Percentiles rank a stretch among this genome's conserved stretches.
phyloP scores from a whole-genome alignment of 164 flowering plant species.

The Berberis vulgaris region DNA sequence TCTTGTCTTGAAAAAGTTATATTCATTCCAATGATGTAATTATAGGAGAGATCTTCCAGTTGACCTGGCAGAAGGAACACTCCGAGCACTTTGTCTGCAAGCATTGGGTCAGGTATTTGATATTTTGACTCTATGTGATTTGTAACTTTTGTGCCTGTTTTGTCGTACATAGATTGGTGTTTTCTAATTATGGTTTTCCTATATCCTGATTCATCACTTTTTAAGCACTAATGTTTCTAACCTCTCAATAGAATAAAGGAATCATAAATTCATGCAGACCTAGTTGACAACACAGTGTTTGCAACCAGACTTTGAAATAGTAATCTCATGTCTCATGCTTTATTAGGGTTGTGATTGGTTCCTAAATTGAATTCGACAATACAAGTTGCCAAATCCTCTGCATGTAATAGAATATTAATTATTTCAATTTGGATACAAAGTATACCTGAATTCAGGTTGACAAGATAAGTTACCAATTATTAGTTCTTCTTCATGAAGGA shows the following conservation, averaged over 20 bases:
- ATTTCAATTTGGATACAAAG: not conserved
- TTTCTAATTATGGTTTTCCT: no score
- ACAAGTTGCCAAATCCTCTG: not conserved
- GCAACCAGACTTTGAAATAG: no score
- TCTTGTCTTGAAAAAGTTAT: not conserved
- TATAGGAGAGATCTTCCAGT: conserved; percentile 79
- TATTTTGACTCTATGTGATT: not conserved
- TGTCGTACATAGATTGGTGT: no score
- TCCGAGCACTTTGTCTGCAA: conserved; percentile 83
- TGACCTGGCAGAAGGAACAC: conserved; percentile 76
- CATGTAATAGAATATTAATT: no score
- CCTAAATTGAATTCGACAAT: not conserved
- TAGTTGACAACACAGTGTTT: no score
- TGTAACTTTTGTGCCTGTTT: no score
- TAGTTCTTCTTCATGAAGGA: no score
- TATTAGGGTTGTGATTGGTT: not conserved
- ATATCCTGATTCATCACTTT: no score
- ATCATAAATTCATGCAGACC: no score
- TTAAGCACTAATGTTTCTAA: no score
- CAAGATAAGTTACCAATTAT: no score
- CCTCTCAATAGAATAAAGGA: no score
- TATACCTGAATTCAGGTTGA: not conserved
- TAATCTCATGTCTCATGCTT: not conserved
- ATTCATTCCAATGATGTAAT: not conserved
- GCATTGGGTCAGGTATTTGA: conserved; percentile 83